These are phyloP conservation scores for Trichomonas vaginalis DNA, from an alignment of 208 protist genomes.

Conservation along the genomic window DNA sequence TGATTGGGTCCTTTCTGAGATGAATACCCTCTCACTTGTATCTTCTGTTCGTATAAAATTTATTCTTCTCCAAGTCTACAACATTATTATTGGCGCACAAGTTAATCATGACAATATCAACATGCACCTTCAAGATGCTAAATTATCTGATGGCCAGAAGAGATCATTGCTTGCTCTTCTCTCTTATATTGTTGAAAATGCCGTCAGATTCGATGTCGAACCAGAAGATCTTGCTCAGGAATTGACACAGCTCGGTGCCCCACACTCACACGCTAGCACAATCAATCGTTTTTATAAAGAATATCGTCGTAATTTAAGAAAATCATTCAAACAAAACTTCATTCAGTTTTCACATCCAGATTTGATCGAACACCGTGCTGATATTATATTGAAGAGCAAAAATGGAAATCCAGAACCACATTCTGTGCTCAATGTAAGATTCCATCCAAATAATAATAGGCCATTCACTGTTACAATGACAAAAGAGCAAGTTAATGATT, in stretches of 20 bases:
- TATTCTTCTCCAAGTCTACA: background rate
- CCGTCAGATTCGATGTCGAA: slow-evolving; percentile 1
- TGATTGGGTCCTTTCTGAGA: background rate
- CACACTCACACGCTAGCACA: background rate
- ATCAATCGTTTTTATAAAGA: background rate
- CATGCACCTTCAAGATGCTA: background rate
- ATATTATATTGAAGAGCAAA: background rate
- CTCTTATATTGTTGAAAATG: background rate
- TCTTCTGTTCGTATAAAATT: slow-evolving; percentile 8
- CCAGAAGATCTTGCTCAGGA: slow-evolving; percentile 3
- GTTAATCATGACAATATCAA: background rate
- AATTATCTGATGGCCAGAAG: background rate
- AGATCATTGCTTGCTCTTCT: background rate
- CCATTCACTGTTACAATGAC: background rate
- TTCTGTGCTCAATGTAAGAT: background rate
- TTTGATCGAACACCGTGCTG: background rate
- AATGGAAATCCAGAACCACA: background rate
- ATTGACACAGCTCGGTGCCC: background rate
- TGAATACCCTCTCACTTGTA: background rate
- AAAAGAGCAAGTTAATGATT: background rate
- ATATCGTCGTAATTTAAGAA: background rate
- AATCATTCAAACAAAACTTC: background rate
- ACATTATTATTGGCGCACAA: background rate
- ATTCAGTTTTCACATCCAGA: background rate
- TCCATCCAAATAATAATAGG: background rate